A percentile compares a stretch with the other conserved stretches of the same genome.
Conservation (phyloP, 2,329 filamentous ascomycete species). For the Monosporascus ibericus region DNA sequence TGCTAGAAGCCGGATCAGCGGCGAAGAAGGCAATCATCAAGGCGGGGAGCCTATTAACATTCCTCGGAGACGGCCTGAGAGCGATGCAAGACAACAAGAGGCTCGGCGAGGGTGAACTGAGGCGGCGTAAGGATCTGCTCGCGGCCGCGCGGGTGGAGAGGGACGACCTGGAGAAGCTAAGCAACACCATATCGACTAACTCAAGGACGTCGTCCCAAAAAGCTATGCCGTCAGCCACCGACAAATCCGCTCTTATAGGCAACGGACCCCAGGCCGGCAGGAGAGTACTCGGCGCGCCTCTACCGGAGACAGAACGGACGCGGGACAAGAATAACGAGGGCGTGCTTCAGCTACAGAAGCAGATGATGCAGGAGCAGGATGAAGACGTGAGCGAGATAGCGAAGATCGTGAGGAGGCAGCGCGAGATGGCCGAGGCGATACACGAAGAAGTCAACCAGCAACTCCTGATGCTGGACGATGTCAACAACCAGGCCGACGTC, state of each 20-base stretch:
- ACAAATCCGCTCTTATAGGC: conserved; percentile 46
- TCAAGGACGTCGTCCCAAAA: conserved; percentile 41
- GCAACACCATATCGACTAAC: conserved; percentile 42
- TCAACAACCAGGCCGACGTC: conserved; percentile 62
- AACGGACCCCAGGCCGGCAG: conserved; percentile 38
- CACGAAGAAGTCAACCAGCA: conserved; percentile 67
- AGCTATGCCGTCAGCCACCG: conserved; percentile 40
- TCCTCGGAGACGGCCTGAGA: conserved; percentile 60
- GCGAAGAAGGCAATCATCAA: conserved; percentile 69
- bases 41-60: conserved; percentile 56
- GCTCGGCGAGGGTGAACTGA: conserved; percentile 68
- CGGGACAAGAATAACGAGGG: conserved; percentile 71
- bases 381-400: conserved; percentile 62
- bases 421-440: conserved; percentile 72
- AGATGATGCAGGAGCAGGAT: conserved; percentile 72
- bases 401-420: conserved; percentile 65
- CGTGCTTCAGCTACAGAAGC: conserved; percentile 65
- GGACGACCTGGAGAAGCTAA: conserved; percentile 68
- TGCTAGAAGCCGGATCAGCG: conserved; percentile 60
- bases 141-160: conserved; percentile 65
- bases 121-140: conserved; percentile 65
- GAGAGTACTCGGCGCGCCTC: conserved; percentile 65
- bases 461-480: conserved; percentile 60
- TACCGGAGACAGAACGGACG: conserved; percentile 70
- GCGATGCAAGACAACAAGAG: conserved; percentile 47